phyloP scores from a whole-genome alignment of 306 rosid species.

The Acacia melanoxylon region DNA sequence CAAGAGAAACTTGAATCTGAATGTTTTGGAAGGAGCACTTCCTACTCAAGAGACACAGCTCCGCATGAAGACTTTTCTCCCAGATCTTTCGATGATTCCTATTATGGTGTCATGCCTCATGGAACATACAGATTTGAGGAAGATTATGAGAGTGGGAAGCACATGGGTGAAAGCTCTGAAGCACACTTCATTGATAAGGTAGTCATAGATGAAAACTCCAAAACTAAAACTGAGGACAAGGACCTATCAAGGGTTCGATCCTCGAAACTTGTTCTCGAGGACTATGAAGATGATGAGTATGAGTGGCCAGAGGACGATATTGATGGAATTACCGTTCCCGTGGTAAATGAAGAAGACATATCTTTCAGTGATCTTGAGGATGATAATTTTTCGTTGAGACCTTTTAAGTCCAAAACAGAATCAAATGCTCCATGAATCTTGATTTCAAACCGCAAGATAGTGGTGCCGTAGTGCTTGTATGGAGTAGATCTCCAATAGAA shows the following conservation, averaged over 20 bases:
- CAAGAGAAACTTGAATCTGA: constrained; percentile 56
- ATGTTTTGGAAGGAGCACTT: constrained; percentile 50
- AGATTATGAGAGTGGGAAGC: constrained; percentile 54
- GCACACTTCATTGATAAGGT: constrained; percentile 57
- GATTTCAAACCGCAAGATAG: constrained; percentile 18
- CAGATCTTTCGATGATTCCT: constrained; percentile 42
- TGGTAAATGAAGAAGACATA: constrained; percentile 81
- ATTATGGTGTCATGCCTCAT: constrained; percentile 44
- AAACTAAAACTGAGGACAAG: constrained; percentile 50
- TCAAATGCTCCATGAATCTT: constrained; percentile 43
- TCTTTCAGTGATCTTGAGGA: constrained; percentile 97
- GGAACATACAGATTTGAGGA: constrained; percentile 39
- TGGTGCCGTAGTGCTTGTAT: constrained; percentile 24
- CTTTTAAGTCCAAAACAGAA: constrained; percentile 35
- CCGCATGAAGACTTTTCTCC: constrained; percentile 47
- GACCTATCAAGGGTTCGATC: constrained; percentile 43
- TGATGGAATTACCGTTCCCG: constrained; percentile 34
- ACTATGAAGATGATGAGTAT: constrained; percentile 56
- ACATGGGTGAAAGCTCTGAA: constrained; percentile 53
- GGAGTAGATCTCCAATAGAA: constrained; percentile 30
- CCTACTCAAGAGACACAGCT: constrained; percentile 44
- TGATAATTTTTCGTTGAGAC: constrained; percentile 60
- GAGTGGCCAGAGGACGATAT: constrained; percentile 88
- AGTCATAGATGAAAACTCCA: constrained; percentile 55
- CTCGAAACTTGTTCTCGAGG: constrained; percentile 48